Conservation (phyloP, 108 stramenopile species). For the Nitzschia sp. region DNA sequence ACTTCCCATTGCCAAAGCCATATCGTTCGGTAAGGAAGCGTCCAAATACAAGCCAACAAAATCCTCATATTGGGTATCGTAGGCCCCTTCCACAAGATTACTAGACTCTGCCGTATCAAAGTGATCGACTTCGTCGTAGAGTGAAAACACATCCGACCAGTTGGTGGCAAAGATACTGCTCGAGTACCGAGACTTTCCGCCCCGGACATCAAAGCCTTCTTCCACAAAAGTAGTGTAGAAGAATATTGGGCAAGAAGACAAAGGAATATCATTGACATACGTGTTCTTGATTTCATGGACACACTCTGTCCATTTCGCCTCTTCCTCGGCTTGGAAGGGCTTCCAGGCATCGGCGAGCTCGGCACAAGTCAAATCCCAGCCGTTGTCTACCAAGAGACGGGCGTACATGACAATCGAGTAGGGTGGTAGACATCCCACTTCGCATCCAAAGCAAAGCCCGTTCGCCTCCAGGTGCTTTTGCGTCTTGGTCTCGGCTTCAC, state of each 20-base stretch:
- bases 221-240: constrained; percentile 42
- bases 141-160: constrained; percentile 20
- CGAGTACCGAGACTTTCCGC: constrained; percentile 27
- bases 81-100: constrained; percentile 34
- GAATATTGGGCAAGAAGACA: constrained; percentile 19
- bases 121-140: constrained; percentile 35
- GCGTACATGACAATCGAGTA: constrained; percentile 43
- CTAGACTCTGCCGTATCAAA: constrained; percentile 22
- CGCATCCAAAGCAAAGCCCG: constrained; percentile 28
- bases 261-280: neutral
- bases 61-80: constrained; percentile 42
- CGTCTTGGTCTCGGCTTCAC: constrained; percentile 37
- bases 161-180: constrained; percentile 41
- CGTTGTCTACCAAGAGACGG: constrained; percentile 33
- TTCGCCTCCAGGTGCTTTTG: constrained; percentile 22
- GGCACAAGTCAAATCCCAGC: constrained; percentile 30
- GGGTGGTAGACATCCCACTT: constrained; percentile 34
- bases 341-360: constrained; percentile 36
- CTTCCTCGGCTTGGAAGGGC: constrained; percentile 13
- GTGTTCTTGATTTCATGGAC: constrained; percentile 14
- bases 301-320: constrained; percentile 23
- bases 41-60: constrained; percentile 37
- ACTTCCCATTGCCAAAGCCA: constrained; percentile 39
- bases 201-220: constrained; percentile 23
- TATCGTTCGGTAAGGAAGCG: constrained; percentile 28